phyloP scores from a whole-genome alignment of 2,329 filamentous ascomycete genomes.

The Dactylellina cionopaga region DNA sequence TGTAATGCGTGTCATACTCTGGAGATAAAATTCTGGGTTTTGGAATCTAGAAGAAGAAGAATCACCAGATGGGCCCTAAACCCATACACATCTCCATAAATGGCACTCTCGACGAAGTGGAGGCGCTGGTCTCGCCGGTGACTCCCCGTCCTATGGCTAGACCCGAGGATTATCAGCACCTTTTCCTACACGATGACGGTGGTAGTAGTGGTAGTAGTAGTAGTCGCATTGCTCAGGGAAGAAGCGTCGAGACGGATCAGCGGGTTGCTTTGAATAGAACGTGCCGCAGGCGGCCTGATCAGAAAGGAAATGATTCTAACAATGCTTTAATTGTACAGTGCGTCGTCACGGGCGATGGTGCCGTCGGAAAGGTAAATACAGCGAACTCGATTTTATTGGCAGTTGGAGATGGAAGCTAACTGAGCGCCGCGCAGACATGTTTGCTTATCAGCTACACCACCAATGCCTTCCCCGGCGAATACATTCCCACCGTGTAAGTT shows the following conservation, averaged over 20 bases:
- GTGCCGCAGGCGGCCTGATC: slow-evolving; percentile 38
- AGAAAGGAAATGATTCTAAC: slow-evolving; percentile 46
- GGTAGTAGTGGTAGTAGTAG: not conserved
- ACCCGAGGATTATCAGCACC: slow-evolving; percentile 44
- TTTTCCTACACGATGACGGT: slow-evolving; percentile 24
- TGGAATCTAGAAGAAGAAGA: slow-evolving; percentile 1
- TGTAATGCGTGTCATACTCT: slow-evolving; percentile 37
- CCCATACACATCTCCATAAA: slow-evolving; percentile 42
- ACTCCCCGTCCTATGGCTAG: slow-evolving; percentile 27
- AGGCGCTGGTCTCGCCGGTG: slow-evolving; percentile 41
- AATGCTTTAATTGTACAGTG: slow-evolving; percentile 69
- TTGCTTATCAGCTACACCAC: slow-evolving; percentile 99
- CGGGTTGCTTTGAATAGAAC: slow-evolving; percentile 13
- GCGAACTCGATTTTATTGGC: slow-evolving; percentile 52
- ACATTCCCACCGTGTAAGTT: slow-evolving; percentile 95
- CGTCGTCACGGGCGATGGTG: slow-evolving; percentile 98
- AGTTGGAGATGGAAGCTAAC: slow-evolving; percentile 58
- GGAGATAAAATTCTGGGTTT: no score
- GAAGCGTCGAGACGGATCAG: not conserved
- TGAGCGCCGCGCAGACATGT: slow-evolving; percentile 76
- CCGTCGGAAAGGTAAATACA: slow-evolving; percentile 90
- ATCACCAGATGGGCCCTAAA: slow-evolving; percentile 39
- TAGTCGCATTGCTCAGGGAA: not conserved
- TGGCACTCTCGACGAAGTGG: slow-evolving; percentile 35
- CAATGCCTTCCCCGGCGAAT: slow-evolving; percentile 99